Evolutionary conservation across 306 rosid genomes (phyloP).

Genomic region (Cucurbita argyrosperma): DNA sequence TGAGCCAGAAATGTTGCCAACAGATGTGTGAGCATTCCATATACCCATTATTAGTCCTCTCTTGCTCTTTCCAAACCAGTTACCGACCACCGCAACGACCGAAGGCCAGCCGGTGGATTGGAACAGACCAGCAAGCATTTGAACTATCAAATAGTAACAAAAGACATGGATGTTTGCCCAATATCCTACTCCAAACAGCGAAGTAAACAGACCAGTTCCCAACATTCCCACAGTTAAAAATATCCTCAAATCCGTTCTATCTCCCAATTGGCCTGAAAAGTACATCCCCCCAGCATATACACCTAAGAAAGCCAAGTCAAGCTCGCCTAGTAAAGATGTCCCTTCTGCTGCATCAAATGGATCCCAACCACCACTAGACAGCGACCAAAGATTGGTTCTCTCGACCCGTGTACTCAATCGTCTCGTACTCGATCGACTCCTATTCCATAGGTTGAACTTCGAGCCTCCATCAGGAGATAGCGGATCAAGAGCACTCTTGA

Average conservation of each 20-base stretch:
- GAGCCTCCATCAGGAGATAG: constrained; percentile 31
- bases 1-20: constrained; percentile 90
- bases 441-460: constrained; percentile 18
- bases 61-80: constrained; percentile 94
- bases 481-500: constrained; percentile 91
- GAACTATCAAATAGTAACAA: constrained; percentile 49
- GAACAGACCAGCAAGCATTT: constrained; percentile 85
- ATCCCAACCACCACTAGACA: constrained; percentile 68
- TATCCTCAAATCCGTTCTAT: constrained; percentile 59
- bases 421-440: constrained; percentile 2
- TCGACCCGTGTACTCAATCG: constrained; percentile 11
- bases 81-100: constrained; percentile 84
- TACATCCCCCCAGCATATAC: constrained; percentile 88
- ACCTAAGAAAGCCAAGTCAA: constrained; percentile 85
- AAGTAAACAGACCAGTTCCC: constrained; percentile 82
- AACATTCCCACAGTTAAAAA: constrained; percentile 82
- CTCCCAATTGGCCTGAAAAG: constrained; percentile 92
- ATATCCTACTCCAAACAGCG: constrained; percentile 69
- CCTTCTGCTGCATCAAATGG: constrained; percentile 76
- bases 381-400: constrained; percentile 16
- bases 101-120: constrained; percentile 99
- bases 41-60: constrained; percentile 96
- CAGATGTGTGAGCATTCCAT: constrained; percentile 97
- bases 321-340: constrained; percentile 68
- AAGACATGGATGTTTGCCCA: constrained; percentile 72